phyloP scores from a whole-genome alignment of 495 filamentous ascomycete species.

The Podospora bellae-mahoneyi region DNA sequence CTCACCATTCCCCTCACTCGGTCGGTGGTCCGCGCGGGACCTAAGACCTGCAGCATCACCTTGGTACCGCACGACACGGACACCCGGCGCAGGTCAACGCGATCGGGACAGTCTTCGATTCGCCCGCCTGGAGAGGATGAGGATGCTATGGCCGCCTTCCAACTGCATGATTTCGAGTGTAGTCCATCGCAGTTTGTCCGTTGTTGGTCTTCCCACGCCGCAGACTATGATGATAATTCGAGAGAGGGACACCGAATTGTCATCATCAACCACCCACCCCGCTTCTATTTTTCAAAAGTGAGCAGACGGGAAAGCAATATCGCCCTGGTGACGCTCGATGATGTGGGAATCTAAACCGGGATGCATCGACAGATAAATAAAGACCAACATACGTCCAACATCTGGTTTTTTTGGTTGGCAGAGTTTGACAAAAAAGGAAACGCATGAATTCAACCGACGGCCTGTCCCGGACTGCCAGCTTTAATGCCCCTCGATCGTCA shows the following conservation, averaged over 20 bases:
- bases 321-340: not conserved
- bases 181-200: slow-evolving; percentile 4
- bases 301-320: slow-evolving; percentile 4
- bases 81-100: slow-evolving; percentile 3
- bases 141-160: slow-evolving; percentile 11
- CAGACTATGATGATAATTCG: not conserved
- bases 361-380: slow-evolving; percentile 16
- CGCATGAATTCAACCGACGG: slow-evolving; percentile 22
- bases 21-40: not conserved
- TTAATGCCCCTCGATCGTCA: slow-evolving; percentile 27
- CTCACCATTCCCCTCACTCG: not conserved
- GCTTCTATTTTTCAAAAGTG: not conserved
- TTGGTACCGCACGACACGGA: not conserved
- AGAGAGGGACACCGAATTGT: not conserved
- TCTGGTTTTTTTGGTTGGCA: slow-evolving; percentile 14
- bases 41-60: slow-evolving; percentile 6
- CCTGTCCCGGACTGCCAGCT: slow-evolving; percentile 22
- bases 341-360: slow-evolving; percentile 1
- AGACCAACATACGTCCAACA: not conserved
- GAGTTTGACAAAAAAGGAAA: slow-evolving; percentile 5
- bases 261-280: no score
- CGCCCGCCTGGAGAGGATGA: not conserved
- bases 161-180: slow-evolving; percentile 17
- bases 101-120: not conserved
- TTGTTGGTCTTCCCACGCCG: not conserved